Base-by-base conservation (phyloP, 257 asterid species). In the Penstemon barbatus region DNA sequence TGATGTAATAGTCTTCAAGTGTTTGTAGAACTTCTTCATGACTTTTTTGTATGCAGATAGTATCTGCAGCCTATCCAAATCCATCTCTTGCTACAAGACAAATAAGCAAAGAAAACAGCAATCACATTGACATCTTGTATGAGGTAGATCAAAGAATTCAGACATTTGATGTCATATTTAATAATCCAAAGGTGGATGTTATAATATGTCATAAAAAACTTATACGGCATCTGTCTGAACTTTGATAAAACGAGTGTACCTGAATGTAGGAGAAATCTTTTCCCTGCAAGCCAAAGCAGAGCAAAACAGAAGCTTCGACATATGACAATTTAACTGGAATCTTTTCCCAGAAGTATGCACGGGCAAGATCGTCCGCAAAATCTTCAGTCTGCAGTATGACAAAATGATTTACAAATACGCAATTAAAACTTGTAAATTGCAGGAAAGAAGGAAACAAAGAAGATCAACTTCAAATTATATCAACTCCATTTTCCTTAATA, bases 291-390 rank as follows among this genome's bases (percentile, higher is more conserved):
- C 97, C 97, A 58, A 80, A 77, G 85, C 93, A 89, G 68, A 94
- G 97, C 82, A 94, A 78, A 69, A 94, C 85, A 61, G 99, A 94
- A 71, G 97, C 91, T 74, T 91, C 96, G 52, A 81, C 79, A 83
- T 79, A 81, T 11, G 97, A 89, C 9, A 89, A 49, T n/a, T 91
- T 56, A 75, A 87, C 92, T 37, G 96, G 97, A 74, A 94, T 82
- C 83, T 85, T 85, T 81, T 78, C 95, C 84, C 79, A 72, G 78
- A 91, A 91, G 81, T 83, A 94, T 36, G 72, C 71, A 46, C 81
- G 83, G 13, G 90, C 89, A 67, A 89, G 93, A 64, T 84, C 86
- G 61, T 80, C 85, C 68, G 77, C 81, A 78, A 87, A 73, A 66
- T 71, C 72, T 49, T 66, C 81, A 56, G 81, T 85, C 98, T 92